Evolutionary conservation across 495 filamentous ascomycete genomes (phyloP).

Genomic region (Penicillium coffeae): DNA sequence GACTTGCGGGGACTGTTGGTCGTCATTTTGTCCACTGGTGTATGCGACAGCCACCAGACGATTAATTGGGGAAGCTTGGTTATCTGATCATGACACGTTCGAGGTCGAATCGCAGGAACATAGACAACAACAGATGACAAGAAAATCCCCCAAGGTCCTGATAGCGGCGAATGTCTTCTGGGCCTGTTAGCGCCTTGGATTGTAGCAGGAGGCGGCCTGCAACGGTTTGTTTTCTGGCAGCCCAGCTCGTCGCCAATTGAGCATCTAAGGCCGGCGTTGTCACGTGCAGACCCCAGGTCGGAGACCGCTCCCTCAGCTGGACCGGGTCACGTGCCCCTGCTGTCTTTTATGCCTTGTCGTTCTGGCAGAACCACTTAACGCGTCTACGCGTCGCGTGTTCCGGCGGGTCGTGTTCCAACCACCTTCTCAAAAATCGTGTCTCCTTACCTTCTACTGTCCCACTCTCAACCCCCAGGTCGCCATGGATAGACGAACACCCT

Average conservation of each 20-base stretch:
- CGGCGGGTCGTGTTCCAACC: neutral
- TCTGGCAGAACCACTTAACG: slow-evolving; percentile 43
- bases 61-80: slow-evolving; percentile 27
- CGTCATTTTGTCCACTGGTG: slow-evolving; percentile 56
- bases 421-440: neutral
- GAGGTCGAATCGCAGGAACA: slow-evolving; percentile 6
- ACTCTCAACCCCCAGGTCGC: slow-evolving; percentile 19
- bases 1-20: slow-evolving; percentile 63
- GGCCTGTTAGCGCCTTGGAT: too few relatives aligned
- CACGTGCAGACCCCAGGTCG: too few relatives aligned
- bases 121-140: too few relatives aligned
- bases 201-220: too few relatives aligned
- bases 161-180: too few relatives aligned
- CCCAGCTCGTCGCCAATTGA: too few relatives aligned
- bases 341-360: slow-evolving; percentile 8
- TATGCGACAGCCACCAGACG: slow-evolving; percentile 37
- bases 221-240: neutral
- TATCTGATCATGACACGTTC: slow-evolving; percentile 45
- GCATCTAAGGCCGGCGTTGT: too few relatives aligned
- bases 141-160: slow-evolving; percentile 14
- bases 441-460: slow-evolving; percentile 11
- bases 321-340: neutral
- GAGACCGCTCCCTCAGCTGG: too few relatives aligned
- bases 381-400: slow-evolving; percentile 20
- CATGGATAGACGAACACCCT: slow-evolving; percentile 89